Conservation (phyloP, 164 flowering plant genomes). For the Macadamia integrifolia region DNA sequence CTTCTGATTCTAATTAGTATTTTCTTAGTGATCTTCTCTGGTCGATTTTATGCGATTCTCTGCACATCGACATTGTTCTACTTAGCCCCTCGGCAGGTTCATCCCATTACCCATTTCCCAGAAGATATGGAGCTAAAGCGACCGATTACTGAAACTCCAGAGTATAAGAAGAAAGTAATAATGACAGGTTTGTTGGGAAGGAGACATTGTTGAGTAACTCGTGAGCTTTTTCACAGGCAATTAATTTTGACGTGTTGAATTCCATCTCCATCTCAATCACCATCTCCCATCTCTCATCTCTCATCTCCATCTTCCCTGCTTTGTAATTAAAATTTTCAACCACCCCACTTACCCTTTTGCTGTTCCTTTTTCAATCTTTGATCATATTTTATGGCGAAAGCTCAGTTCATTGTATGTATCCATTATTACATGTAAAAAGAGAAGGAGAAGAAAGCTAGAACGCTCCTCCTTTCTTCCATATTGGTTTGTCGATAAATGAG, state of each 20-base stretch:
- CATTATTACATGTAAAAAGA: too few species aligned
- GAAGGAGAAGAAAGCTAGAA: too few species aligned
- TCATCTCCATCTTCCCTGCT: neutral
- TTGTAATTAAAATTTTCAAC: neutral
- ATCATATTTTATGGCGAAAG: too few species aligned
- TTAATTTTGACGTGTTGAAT: conserved; percentile 2
- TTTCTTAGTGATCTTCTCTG: conserved; percentile 18
- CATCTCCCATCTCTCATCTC: neutral
- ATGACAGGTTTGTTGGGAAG: conserved; percentile 13
- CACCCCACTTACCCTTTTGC: too few species aligned
- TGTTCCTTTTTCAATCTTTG: too few species aligned
- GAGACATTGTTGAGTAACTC: neutral
- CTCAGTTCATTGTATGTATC: too few species aligned
- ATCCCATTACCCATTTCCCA: neutral
- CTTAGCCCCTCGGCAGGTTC: neutral
- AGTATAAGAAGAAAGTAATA: conserved; percentile 9
- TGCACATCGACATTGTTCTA: conserved; percentile 15
- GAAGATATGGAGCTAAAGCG: neutral
- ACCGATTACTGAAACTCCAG: neutral
- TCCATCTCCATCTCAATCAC: neutral
- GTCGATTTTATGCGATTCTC: conserved; percentile 19
- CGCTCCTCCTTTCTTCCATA: too few species aligned
- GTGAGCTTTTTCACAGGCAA: neutral
- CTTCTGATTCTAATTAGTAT: conserved; percentile 19
- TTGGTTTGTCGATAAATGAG: too few species aligned